Base-by-base conservation (phyloP, 1,284 basidiomycete genomes). In the Cutaneotrichosporon dermatis region DNA sequence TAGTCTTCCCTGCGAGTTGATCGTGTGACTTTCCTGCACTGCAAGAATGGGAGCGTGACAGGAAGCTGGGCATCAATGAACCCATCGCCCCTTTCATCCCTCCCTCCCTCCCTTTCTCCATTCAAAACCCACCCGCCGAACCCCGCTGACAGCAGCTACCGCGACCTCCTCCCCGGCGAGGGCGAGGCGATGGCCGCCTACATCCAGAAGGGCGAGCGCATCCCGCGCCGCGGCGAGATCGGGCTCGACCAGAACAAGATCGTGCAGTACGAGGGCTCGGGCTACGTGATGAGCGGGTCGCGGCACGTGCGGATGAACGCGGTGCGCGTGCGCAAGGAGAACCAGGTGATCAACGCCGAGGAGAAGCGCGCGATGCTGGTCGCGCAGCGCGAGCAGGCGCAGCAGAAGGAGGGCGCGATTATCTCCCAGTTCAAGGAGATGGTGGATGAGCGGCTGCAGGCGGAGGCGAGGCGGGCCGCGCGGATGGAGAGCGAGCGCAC, bases 231-330 rank as follows among this genome's bases (percentile, higher is more conserved):
- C 82, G 96, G 95, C 79, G 95, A 99, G 80, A 98, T 99, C 69
- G 96, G 95, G 51, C 80, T 99, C 62, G 87, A 88, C 12, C 86
- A 89, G 7, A 86, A 87, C 33, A 85, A 91, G 75, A 99, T 99
- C 69, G 90, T 88, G 16, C 77, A 83, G 69, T 97, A 84, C 79
- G 95, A 99, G 80, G 72, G 81, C 41, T 88, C 88, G n/a, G 95
- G 95, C n/a, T 99, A 95, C 76, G 95, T 99, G 58, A 99, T 99
- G 96, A 92, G 89, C 70, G 95, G 95, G 45, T 90, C 87, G 71
- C 82, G 95, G 58, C 94, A 99, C 76, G 83, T 87, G 64, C 83
- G 90, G 72, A 97, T 97, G 94, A 97, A 95, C 69, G 96, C 94
- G 0, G 95, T 99, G 42, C 88, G 96, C 62, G 89, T 97, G 85